Evolutionary conservation across 176 grass and related monocot species (phyloP).

Genomic region (Lolium multiflorum): DNA sequence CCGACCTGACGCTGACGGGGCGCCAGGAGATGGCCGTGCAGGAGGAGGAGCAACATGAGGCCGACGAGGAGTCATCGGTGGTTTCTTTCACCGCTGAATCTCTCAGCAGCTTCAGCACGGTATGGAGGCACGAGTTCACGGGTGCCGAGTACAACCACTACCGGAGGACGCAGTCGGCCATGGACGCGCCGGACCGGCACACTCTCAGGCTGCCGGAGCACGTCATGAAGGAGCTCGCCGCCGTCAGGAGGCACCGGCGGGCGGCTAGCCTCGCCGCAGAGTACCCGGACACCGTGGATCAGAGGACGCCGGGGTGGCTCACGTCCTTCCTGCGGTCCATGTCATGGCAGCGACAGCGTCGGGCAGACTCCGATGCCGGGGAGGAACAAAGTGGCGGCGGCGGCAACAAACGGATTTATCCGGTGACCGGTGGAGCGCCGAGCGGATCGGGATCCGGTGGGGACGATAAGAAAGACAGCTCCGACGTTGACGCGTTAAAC

Average conservation of each 20-base stretch:
- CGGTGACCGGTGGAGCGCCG: conserved; percentile 16
- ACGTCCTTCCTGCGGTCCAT: conserved; percentile 57
- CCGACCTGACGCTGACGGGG: not conserved
- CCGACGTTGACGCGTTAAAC: conserved; percentile 48
- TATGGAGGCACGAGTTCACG: conserved; percentile 29
- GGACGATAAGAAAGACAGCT: conserved; percentile 21
- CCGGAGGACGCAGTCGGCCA: conserved; percentile 54
- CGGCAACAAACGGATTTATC: conserved; percentile 52
- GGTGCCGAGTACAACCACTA: conserved; percentile 25
- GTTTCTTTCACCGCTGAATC: conserved; percentile 45
- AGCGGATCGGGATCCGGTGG: conserved; percentile 25
- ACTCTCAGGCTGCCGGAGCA: conserved; percentile 72
- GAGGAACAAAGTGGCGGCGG: conserved; percentile 32
- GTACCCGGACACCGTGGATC: conserved; percentile 46
- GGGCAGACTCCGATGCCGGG: conserved; percentile 22
- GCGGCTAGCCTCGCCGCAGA: conserved; percentile 56
- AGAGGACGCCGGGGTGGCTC: conserved; percentile 52
- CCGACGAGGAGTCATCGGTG: conserved; percentile 38
- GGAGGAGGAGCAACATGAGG: conserved; percentile 33
- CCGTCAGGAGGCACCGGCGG: conserved; percentile 57
- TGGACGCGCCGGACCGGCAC: conserved; percentile 56
- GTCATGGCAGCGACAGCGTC: conserved; percentile 50
- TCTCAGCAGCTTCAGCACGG: conserved; percentile 21
- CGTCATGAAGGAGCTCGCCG: conserved; percentile 69
- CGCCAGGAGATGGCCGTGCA: not conserved